These are phyloP conservation scores for Amanita rubescens DNA, from an alignment of 768 basidiomycete genomes.

Conservation along the genomic window DNA sequence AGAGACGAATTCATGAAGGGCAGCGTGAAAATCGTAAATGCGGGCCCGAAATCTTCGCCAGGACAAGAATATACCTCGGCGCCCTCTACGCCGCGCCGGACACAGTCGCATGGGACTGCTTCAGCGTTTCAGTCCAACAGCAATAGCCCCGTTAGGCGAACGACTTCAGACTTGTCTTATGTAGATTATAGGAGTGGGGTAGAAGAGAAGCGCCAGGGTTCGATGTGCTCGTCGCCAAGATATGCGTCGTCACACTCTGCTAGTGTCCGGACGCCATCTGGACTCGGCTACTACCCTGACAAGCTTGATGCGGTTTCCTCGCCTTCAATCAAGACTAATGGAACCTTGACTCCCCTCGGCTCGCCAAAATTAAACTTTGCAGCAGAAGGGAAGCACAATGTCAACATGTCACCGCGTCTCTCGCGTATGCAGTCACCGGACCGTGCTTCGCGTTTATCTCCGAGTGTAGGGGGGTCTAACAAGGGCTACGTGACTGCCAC, in stretches of 20 bases:
- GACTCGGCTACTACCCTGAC: slow-evolving; percentile 21
- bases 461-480: not conserved
- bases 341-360: slow-evolving; percentile 4
- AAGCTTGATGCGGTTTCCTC: slow-evolving; percentile 12
- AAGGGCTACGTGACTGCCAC: not conserved
- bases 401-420: not conserved
- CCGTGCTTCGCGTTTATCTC: not conserved
- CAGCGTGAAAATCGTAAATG: slow-evolving; percentile 18
- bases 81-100: not conserved
- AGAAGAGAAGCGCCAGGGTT: not conserved
- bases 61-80: slow-evolving; percentile 10
- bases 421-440: not conserved
- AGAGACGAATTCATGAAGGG: slow-evolving; percentile 20
- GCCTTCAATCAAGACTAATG: slow-evolving; percentile 5
- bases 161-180: slow-evolving; percentile 7
- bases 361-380: not conserved
- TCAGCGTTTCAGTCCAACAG: not conserved
- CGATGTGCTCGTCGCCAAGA: slow-evolving; percentile 12
- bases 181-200: not conserved
- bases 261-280: slow-evolving; percentile 24
- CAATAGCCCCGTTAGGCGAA: not conserved
- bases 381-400: not conserved
- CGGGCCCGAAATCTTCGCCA: slow-evolving; percentile 3
- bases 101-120: not conserved
- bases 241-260: slow-evolving; percentile 3